Evolutionary conservation across 257 asterid species (phyloP), one percentile per base, ranked within the genome.

Genomic region (Nicotiana tabacum): DNA sequence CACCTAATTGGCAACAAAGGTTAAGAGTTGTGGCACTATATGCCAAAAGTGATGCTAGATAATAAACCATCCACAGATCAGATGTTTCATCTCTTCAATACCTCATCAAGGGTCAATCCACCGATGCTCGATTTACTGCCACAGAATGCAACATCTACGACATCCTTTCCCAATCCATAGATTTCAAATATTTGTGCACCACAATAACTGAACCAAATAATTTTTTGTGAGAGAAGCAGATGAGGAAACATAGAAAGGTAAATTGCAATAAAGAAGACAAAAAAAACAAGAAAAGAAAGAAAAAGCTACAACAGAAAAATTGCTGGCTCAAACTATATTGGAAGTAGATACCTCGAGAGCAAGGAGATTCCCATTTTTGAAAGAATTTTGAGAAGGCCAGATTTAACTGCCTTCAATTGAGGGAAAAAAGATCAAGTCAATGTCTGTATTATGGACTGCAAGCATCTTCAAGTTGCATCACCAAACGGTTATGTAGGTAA

Each of bases 121-220:
- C 97, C 98, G 84, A 96, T 93, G 87, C 90, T 94, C 48, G 99
- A 96, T 72, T 80, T 88, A 86, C 99, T 96, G 89, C 99, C 99
- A 88, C 93, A 87, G 83, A 96, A 96, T 84, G 99, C 94, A 80
- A 90, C 77, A 86, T 96, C 96, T 56, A 96, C 85, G 30, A 94
- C 90, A 58, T 90, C 98, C 89, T 93, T 86, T 66, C 99, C 98
- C 87, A 96, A 84, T 84, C 99, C 99, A 89, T 96, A 96, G 74
- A 91, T 88, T 90, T 96, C 99, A 91, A 96, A 96, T 88, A 96
- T 96, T 84, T 96, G 99, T 80, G 99, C 99, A 70, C 99, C 99
- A 76, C 98, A 93, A 81, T 96, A 96, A 89, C 99, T 96, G 82
- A 82, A 79, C 78, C 82, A 88, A 80, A 84, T 58, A 87, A 67